Base-by-base conservation (phyloP, 169 alveolate species). In the Plasmodium gallinaceum region DNA sequence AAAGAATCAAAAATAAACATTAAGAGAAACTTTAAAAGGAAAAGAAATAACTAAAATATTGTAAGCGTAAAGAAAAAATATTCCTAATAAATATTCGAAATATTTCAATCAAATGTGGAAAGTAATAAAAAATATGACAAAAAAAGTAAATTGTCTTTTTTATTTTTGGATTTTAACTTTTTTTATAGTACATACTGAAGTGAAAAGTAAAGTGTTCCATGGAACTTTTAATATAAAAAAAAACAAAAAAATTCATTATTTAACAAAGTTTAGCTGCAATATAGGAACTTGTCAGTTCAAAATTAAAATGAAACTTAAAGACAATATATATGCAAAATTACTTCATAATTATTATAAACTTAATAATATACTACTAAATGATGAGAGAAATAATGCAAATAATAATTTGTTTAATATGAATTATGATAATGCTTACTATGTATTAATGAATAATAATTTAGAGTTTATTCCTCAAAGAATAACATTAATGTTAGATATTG, bases 261-360 rank as follows among this genome's bases (percentile, higher is more conserved):
- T 78, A 57, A 78, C 89, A 65, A 78, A 78, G 20, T 78, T 78
- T 22, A 78, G 89, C 54, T 78, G 89, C 45, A 78, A 58, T 69
- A 78, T 78, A 65, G 89, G 89, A 16, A 78, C 89, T 12, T 78
- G 89, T 46, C 66, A 78, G 46, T 78, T 78, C 18, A 78, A 26
- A n/a, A 64, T 78, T 64, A 78, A 78, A 78, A 78, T 78, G 89
- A 78, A 46, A 24, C 89, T 78, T 78, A 78, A 52, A 58, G 89
- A 78, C 39, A 78, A 78, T 70, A 78, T 78, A 54, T 46, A 37
- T 26, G 45, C 66, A 24, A 78, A 78, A 45, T 48, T 78, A 51
- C 54, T 64, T 8, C 45, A 78, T 16, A 37, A 64, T 24, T 78
- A 78, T 58, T 78, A 78, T 58, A 65, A 78, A 66, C n/a, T 78